Base-by-base conservation (phyloP, 768 basidiomycete species). In the Boletus speciosus region DNA sequence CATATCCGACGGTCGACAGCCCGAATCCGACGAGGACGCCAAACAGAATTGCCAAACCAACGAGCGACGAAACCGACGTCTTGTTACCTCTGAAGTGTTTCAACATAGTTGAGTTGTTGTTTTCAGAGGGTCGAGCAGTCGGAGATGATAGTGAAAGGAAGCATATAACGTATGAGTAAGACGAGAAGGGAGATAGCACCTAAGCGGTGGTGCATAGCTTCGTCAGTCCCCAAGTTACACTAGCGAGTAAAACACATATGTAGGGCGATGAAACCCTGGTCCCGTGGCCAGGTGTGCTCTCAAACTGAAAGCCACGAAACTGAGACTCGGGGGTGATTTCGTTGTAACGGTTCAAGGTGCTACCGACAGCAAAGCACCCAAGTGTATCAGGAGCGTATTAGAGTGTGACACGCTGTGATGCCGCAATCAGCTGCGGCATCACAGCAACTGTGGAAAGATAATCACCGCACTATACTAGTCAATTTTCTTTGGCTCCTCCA, bases 401-500 rank as follows among this genome's bases (percentile, higher is more conserved):
- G 29, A 29, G 29, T 9, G 25, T 27, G 25, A 29, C 29, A 29
- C 4, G 29, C n/a, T n/a, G n/a, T 19, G 19, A 19, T 19, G 19
- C 19, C 19, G 19, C 19, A 19, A 19, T 19, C 19, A 19, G 19
- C 19, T 19, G 19, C 19, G 19, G 19, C 19, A 19, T 19, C 19
- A 19, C 21, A 21, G 39, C 12, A 23, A 14, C 14, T 4, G 39
- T 7, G 39, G 21, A 12, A 40, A 40, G 39, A 40, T 40, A 12
- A 21, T 21, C 21, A 40, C 39, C 27, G 27, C 27, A 27, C 27
- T 27, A 27, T 19, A 19, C 19, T 23, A 79, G 32, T 78, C 72
- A 8, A 74, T 60, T 61, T 76, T 78, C 65, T 78, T 79, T 6
- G 60, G 62, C 51, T 73, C 75, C 12, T 65, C 73, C 27, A 59